Base-by-base conservation (phyloP, 2,329 filamentous ascomycete genomes). In the Blastomyces emzantsi region DNA sequence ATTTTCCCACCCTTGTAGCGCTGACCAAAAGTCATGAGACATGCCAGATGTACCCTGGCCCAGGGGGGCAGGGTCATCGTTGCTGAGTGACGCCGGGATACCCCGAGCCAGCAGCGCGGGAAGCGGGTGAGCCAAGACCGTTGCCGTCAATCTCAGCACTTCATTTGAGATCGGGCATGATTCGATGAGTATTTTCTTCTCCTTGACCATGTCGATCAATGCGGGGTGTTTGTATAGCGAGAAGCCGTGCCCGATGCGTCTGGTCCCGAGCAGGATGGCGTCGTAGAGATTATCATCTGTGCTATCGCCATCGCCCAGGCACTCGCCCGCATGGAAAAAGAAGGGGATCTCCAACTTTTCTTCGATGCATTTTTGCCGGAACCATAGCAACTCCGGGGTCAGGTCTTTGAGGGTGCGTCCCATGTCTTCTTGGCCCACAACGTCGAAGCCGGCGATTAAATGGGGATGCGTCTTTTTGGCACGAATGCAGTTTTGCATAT, bases 261-360 rank as follows among this genome's bases (percentile, higher is more conserved):
- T 82, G 0, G 92, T 93, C 1, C 92, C 92, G 7, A 97, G 83
- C 11, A 97, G 78, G 15, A 97, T 83, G 0, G 92, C 92, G 73
- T 97, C 92, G 73, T 91, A 96, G 2, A 97, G 82, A 75, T 97
- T 97, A 66, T 86, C 80, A 71, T 97, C 92, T 0, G 89, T 88
- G n/a, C 80, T 82, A 69, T 86, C 87, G 43, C 91, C 92, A 65
- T 90, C 87, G 17, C 91, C 91, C 0, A 96, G 84, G 43, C 87
- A 90, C 76, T 97, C 92, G 67, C 92, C 93, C 0, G 93, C 92
- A 74, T 97, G 92, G 79, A 97, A 95, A 80, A 96, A 96, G 79
- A 97, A 96, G 0, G 93, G 93, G 8, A 99, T 86, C 59, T 92
- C 85, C 45, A 97, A 83, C 2, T 84, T 86, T 70, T 91, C 87